Conservation (phyloP, 31 red algal species). For the Asparagopsis taxiformis region DNA sequence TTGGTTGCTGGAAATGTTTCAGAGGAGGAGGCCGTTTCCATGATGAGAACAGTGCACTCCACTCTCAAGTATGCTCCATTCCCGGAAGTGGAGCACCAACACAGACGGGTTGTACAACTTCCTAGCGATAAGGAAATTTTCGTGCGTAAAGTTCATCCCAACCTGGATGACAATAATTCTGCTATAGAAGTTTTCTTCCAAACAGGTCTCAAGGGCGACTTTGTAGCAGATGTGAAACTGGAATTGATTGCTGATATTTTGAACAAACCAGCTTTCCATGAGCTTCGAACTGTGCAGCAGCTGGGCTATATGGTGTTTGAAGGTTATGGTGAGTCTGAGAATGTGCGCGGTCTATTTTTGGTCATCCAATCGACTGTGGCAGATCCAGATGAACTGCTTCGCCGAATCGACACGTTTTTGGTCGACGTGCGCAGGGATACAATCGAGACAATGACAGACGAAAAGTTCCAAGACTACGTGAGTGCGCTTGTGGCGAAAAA, state of each 20-base stretch:
- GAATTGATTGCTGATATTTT: conserved; percentile 79
- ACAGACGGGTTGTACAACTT: conserved; percentile 61
- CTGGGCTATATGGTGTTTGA: conserved; percentile 91
- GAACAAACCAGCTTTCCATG: conserved; percentile 79
- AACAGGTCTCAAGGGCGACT: conserved; percentile 50
- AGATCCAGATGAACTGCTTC: conserved; percentile 64
- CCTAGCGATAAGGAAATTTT: conserved; percentile 39
- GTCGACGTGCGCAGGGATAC: conserved; percentile 21
- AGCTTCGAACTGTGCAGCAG: conserved; percentile 89
- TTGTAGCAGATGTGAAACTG: conserved; percentile 46
- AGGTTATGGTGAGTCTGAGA: conserved; percentile 31
- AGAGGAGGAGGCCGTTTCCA: conserved; percentile 34
- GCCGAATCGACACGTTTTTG: conserved; percentile 77
- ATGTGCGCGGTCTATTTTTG: conserved; percentile 53
- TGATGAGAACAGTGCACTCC: conserved; percentile 45
- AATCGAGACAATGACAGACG: conserved; percentile 47
- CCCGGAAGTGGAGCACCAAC: conserved; percentile 35
- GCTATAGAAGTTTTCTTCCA: conserved; percentile 75
- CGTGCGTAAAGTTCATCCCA: conserved; percentile 35
- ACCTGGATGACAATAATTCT: conserved; percentile 83
- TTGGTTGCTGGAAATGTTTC: conserved; percentile 79
- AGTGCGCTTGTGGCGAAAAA: conserved; percentile 48
- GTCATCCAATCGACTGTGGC: conserved; percentile 87
- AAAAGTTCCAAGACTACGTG: conserved; percentile 67
- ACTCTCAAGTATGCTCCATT: conserved; percentile 41